phyloP scores from a whole-genome alignment of 768 basidiomycete species.

The Trametes coccinea region DNA sequence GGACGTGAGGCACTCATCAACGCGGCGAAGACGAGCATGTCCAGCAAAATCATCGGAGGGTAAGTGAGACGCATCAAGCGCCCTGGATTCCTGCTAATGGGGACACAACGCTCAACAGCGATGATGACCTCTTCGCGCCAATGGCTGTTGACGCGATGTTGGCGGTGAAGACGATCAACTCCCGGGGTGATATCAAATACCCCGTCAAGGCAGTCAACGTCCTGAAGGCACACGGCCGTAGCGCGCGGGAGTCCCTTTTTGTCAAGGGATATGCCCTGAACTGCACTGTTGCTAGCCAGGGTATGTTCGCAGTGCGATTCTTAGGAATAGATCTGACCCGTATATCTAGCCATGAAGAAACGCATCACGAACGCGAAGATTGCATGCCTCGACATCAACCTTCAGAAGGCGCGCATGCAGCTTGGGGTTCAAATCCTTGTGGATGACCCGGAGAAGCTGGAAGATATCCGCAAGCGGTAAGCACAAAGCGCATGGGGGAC shows the following conservation, averaged over 20 bases:
- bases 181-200: constrained; percentile 95
- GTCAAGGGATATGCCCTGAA: constrained; percentile 97
- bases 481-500: constrained; percentile 21
- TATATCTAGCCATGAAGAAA: constrained; percentile 90
- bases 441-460: constrained; percentile 93
- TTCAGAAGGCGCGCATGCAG: constrained; percentile 96
- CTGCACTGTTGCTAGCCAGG: constrained; percentile 98
- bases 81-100: no score
- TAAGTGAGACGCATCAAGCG: constrained; percentile 43
- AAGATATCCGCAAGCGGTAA: constrained; percentile 92
- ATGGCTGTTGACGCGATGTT: constrained; percentile 99
- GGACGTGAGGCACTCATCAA: constrained; percentile 92
- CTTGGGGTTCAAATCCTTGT: constrained; percentile 96
- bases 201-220: constrained; percentile 99
- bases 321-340: neutral
- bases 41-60: constrained; percentile 98
- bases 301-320: constrained; percentile 44
- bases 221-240: constrained; percentile 95
- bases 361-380: constrained; percentile 93
- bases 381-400: constrained; percentile 97
- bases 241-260: constrained; percentile 91
- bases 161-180: constrained; percentile 91
- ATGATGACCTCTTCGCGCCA: constrained; percentile 96
- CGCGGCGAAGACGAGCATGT: constrained; percentile 97
- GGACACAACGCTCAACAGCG: constrained; percentile 47